Percentiles rank a stretch among this genome's conserved stretches.
phyloP scores from a whole-genome alignment of 2,329 filamentous ascomycete species.

The Fusarium neocosmosporiellum region DNA sequence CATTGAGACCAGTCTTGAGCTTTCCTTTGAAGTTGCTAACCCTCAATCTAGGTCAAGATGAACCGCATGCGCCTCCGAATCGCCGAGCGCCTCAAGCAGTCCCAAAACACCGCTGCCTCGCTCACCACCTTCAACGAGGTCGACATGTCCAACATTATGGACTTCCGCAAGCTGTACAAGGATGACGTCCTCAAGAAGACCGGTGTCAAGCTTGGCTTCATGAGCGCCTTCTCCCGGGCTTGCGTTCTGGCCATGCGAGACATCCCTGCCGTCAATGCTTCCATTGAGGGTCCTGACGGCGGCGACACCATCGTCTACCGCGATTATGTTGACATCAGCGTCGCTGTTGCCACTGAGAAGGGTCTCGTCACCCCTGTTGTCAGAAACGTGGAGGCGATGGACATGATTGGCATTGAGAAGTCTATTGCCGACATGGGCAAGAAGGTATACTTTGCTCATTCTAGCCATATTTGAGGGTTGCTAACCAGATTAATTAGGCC shows the following conservation, averaged over 20 bases:
- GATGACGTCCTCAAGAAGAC: slow-evolving; percentile 96
- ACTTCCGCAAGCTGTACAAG: slow-evolving; percentile 97
- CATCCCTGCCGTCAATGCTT: slow-evolving; percentile 93
- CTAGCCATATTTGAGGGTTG: neutral
- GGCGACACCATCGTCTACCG: slow-evolving; percentile 98
- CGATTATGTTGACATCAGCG: slow-evolving; percentile 97
- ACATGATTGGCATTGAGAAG: slow-evolving; percentile 89
- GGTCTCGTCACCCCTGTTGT: slow-evolving; percentile 97
- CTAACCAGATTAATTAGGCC: slow-evolving; percentile 61
- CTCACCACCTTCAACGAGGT: slow-evolving; percentile 99
- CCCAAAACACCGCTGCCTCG: slow-evolving; percentile 97
- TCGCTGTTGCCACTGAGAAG: slow-evolving; percentile 97
- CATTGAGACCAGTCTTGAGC: neutral
- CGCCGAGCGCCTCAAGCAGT: slow-evolving; percentile 97
- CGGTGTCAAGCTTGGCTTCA: slow-evolving; percentile 98
- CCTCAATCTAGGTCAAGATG: slow-evolving; percentile 85
- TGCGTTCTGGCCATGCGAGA: slow-evolving; percentile 93
- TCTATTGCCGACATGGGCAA: slow-evolving; percentile 93
- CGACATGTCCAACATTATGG: slow-evolving; percentile 98
- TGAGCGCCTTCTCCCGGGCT: slow-evolving; percentile 96
- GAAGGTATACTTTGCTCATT: slow-evolving; percentile 71
- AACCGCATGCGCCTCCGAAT: slow-evolving; percentile 99
- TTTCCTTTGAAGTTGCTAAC: slow-evolving; percentile 7
- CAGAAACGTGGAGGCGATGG: slow-evolving; percentile 89
- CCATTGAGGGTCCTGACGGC: slow-evolving; percentile 93